Percentiles rank a stretch among this genome's conserved stretches.
These are phyloP conservation scores for Silene vulgaris DNA, from an alignment of 179 eudicot genomes.

Conservation along the genomic window DNA sequence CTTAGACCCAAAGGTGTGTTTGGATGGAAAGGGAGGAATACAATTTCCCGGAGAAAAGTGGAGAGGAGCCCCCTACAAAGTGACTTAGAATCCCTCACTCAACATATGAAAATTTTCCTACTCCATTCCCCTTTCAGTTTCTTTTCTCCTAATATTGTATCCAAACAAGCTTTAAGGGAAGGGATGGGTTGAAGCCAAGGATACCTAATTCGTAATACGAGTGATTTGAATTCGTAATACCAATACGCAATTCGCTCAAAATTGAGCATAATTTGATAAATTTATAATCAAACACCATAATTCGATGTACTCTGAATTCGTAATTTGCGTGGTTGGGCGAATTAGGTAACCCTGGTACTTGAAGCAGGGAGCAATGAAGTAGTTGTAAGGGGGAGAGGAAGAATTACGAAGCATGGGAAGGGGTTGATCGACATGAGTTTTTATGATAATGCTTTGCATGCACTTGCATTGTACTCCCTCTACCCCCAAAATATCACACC, in stretches of 20 bases:
- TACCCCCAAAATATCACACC: not conserved
- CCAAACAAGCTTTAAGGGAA: not conserved
- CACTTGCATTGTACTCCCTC: not conserved
- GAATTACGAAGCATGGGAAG: not conserved
- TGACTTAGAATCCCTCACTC: not conserved
- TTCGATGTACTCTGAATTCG: too few species aligned
- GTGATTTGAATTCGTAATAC: too few species aligned
- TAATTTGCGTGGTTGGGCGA: too few species aligned
- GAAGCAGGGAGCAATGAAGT: not conserved
- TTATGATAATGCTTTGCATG: not conserved
- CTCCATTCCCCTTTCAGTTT: not conserved
- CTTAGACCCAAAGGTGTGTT: not conserved
- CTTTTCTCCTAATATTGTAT: too few species aligned
- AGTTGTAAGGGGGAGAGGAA: not conserved
- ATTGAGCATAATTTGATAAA: too few species aligned
- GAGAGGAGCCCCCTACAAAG: too few species aligned
- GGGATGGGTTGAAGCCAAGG: not conserved
- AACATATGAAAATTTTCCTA: not conserved
- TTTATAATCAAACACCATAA: too few species aligned
- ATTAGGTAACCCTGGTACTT: too few species aligned
- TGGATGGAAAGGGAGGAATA: not conserved
- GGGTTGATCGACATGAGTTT: not conserved
- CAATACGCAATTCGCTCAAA: too few species aligned
- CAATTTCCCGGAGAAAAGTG: not conserved
- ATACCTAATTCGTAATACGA: too few species aligned